Conservation (phyloP, 1,139 yeast genomes). For the Keqinozyma sinolaborantium region DNA sequence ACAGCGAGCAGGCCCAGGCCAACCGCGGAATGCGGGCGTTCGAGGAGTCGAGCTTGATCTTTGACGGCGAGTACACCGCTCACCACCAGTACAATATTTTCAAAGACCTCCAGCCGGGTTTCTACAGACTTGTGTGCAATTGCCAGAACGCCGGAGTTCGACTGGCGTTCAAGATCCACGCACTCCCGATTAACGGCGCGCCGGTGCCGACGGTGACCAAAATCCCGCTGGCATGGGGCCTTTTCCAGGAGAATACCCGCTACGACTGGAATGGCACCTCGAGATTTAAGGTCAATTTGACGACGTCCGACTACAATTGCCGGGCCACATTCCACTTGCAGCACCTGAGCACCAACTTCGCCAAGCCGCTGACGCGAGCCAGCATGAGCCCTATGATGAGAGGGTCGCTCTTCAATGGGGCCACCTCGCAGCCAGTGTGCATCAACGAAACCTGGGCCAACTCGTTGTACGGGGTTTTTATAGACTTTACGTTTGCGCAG, state of each 20-base stretch:
- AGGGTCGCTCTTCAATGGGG: slow-evolving; percentile 39
- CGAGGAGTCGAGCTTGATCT: slow-evolving; percentile 24
- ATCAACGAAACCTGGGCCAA: slow-evolving; percentile 41
- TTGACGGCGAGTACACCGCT: slow-evolving; percentile 23
- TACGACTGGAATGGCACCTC: slow-evolving; percentile 39
- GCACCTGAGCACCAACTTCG: slow-evolving; percentile 14
- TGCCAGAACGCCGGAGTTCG: slow-evolving; percentile 16
- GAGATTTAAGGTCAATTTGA: slow-evolving; percentile 30
- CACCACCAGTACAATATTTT: slow-evolving; percentile 18
- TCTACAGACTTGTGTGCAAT: slow-evolving; percentile 32
- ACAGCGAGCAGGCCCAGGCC: slow-evolving; percentile 16
- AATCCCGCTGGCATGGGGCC: slow-evolving; percentile 29
- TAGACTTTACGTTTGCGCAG: slow-evolving; percentile 25
- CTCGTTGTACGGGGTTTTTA: slow-evolving; percentile 40
- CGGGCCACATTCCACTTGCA: slow-evolving; percentile 23
- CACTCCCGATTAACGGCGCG: slow-evolving; percentile 6
- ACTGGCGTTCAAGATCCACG: slow-evolving; percentile 10
- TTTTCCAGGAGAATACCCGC: slow-evolving; percentile 21
- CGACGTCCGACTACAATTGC: slow-evolving; percentile 16
- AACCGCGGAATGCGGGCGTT: slow-evolving; percentile 21
- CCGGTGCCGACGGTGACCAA: slow-evolving; percentile 9
- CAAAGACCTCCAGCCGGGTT: slow-evolving; percentile 29
- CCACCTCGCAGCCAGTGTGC: slow-evolving; percentile 22
- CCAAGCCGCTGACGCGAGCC: slow-evolving; percentile 17
- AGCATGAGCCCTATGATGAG: slow-evolving; percentile 39